A percentile compares a stretch with the other conserved stretches of the same genome.
Evolutionary conservation across 1,284 basidiomycete genomes (phyloP).

Genomic region (Trametes polyzona): DNA sequence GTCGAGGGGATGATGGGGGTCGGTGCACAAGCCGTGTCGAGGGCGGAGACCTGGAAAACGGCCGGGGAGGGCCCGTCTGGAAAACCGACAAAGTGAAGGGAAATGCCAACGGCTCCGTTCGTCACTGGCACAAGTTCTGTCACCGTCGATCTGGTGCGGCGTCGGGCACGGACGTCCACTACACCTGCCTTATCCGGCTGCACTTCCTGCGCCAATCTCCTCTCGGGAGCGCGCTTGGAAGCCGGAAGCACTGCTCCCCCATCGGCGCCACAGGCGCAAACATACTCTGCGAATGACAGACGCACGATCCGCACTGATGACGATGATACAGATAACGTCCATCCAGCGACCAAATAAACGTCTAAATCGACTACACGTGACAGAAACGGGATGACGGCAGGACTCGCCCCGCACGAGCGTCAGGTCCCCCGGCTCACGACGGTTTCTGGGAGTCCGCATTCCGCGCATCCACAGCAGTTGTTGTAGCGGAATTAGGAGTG

Average conservation of each 20-base stretch:
- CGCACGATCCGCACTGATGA: not conserved
- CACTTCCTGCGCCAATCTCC: slow-evolving; percentile 4
- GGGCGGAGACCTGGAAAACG: not conserved
- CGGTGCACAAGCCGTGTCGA: not conserved
- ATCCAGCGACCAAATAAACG: too few relatives aligned
- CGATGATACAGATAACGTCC: not conserved
- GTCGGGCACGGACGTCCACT: slow-evolving; percentile 1
- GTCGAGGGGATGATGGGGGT: not conserved
- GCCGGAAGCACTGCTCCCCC: not conserved
- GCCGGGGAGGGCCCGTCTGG: not conserved
- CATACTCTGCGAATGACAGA: not conserved
- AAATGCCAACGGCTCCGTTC: not conserved
- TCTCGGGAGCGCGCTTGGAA: not conserved
- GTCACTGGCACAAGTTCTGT: slow-evolving; percentile 15
- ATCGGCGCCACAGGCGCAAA: not conserved
- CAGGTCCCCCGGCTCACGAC: slow-evolving; percentile 2
- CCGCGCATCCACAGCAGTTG: slow-evolving; percentile 1
- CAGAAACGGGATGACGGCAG: too few relatives aligned
- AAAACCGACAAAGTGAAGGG: slow-evolving; percentile 5
- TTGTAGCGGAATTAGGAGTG: not conserved
- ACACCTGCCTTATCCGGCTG: slow-evolving; percentile 15
- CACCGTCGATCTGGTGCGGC: slow-evolving; percentile 10
- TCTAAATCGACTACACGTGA: not conserved
- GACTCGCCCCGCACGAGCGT: too few relatives aligned
- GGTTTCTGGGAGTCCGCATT: slow-evolving; percentile 5